Percentiles rank a stretch among this genome's conserved stretches.
Conservation (phyloP, 1,139 yeast genomes). For the Scheffersomyces cryptocercus region DNA sequence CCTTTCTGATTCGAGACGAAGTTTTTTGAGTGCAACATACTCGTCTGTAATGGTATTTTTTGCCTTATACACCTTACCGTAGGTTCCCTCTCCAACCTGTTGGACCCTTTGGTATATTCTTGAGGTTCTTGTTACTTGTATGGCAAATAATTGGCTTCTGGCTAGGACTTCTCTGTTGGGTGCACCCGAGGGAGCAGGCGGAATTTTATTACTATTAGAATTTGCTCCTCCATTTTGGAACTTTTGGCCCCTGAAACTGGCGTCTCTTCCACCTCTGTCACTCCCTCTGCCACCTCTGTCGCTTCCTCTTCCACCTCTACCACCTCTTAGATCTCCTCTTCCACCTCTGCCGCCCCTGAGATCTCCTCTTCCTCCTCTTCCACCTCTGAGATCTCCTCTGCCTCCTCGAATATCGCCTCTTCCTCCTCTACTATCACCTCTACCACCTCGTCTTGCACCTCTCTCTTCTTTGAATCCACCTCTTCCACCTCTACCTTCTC, state of each 20-base stretch:
- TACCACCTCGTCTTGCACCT: slow-evolving; percentile 5
- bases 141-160: slow-evolving; percentile 35
- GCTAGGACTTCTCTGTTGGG: too few species aligned
- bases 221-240: background rate
- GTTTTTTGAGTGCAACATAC: slow-evolving; percentile 78
- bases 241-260: background rate
- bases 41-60: slow-evolving; percentile 65
- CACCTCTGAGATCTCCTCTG: slow-evolving; percentile 1
- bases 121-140: slow-evolving; percentile 24
- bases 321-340: too few species aligned
- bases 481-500: slow-evolving; percentile 2
- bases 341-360: too few species aligned
- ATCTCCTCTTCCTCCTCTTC: background rate
- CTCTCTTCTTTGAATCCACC: background rate
- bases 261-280: too few species aligned
- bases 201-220: background rate
- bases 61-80: slow-evolving; percentile 57
- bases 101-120: slow-evolving; percentile 41
- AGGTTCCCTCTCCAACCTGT: slow-evolving; percentile 55
- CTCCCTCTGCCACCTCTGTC: too few species aligned
- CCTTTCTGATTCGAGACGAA: slow-evolving; percentile 81
- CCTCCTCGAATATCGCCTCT: background rate
- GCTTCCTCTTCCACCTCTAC: too few species aligned
- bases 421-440: slow-evolving; percentile 5
- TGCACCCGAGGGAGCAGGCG: too few species aligned